A percentile compares a stretch with the other conserved stretches of the same genome.
These are phyloP conservation scores for Nannizziopsis barbatae DNA, from an alignment of 2,329 filamentous ascomycete genomes.

Conservation along the genomic window DNA sequence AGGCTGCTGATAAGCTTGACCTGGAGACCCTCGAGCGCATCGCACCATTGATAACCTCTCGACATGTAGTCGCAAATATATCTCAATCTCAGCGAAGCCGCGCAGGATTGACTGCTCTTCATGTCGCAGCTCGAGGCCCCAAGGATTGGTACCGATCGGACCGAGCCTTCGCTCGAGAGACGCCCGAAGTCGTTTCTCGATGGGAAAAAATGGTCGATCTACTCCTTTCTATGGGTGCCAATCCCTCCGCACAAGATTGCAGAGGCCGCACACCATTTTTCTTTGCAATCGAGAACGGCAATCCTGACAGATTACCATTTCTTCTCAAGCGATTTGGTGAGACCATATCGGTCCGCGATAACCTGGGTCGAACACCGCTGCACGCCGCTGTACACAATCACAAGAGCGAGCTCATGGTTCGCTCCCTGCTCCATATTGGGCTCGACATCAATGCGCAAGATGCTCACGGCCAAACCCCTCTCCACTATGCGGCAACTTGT, in stretches of 20 bases:
- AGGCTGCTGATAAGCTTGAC: constrained; percentile 4
- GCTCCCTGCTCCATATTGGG: not conserved
- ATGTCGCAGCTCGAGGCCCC: constrained; percentile 7
- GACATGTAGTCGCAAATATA: not conserved
- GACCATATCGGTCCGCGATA: constrained; percentile 1
- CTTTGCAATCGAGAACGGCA: constrained; percentile 30
- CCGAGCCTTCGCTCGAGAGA: not conserved
- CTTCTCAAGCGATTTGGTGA: constrained; percentile 1
- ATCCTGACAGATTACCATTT: constrained; percentile 14
- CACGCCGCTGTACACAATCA: constrained; percentile 4
- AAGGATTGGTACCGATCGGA: not conserved
- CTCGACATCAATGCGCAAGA: constrained; percentile 9
- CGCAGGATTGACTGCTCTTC: not conserved
- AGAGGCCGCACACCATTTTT: constrained; percentile 29
- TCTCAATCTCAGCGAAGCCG: not conserved
- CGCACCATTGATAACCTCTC: not conserved
- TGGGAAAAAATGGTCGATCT: constrained; percentile 7
- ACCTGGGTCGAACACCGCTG: constrained; percentile 3
- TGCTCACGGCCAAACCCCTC: constrained; percentile 1
- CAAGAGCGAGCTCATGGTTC: constrained; percentile 7
- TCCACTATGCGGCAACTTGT: constrained; percentile 7
- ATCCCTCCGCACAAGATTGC: constrained; percentile 27
- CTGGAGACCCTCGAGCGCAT: constrained; percentile 1
- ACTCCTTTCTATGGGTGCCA: constrained; percentile 24
- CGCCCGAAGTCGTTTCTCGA: not conserved